Percentiles rank a stretch among this genome's conserved stretches.
Conservation (phyloP, 306 rosid species). For the Inga leiocalycina region DNA sequence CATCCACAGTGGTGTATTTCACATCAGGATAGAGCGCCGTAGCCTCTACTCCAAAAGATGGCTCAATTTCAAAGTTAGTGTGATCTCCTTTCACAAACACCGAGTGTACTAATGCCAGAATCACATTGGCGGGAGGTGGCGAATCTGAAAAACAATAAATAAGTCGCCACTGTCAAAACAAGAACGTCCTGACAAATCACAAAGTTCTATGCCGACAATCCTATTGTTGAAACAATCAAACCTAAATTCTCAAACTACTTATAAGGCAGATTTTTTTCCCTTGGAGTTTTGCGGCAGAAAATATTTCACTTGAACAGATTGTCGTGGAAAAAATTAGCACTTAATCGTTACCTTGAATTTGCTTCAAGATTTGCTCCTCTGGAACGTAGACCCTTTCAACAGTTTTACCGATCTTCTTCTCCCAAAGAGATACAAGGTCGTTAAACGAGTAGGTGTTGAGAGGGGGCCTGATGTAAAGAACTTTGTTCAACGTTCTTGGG, state of each 20-base stretch:
- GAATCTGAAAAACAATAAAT: conserved; percentile 45
- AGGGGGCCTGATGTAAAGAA: conserved; percentile 46
- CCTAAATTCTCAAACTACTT: neutral
- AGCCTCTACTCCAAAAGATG: conserved; percentile 73
- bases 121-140: conserved; percentile 38
- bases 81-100: conserved; percentile 62
- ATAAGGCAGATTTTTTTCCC: neutral
- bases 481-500: conserved; percentile 63
- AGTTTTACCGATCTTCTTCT: conserved; percentile 52
- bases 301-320: neutral
- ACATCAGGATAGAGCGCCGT: conserved; percentile 67
- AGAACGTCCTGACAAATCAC: neutral
- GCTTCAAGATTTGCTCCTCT: conserved; percentile 41
- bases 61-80: conserved; percentile 67
- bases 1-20: conserved; percentile 66
- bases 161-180: conserved; percentile 2
- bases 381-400: conserved; percentile 46
- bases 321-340: neutral
- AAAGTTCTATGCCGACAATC: neutral
- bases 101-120: conserved; percentile 44
- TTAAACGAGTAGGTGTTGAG: conserved; percentile 45
- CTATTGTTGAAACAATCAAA: neutral
- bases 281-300: neutral
- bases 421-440: conserved; percentile 59
- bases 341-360: conserved; percentile 41